Base-by-base conservation (phyloP, 2,329 filamentous ascomycete genomes). In the Graphilbum sp. region DNA sequence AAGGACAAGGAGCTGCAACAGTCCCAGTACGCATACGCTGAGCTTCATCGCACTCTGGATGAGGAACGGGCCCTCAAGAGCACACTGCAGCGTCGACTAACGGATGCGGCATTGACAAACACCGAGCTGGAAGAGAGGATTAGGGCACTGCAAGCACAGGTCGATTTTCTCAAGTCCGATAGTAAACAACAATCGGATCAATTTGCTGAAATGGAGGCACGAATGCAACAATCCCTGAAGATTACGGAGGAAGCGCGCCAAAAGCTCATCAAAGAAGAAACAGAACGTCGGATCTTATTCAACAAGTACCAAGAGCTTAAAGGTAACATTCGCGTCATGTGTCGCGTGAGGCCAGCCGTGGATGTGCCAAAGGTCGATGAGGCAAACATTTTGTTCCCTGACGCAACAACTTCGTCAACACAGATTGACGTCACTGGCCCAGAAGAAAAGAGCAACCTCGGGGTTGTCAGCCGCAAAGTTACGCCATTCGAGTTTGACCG, bases 251-350 rank as follows among this genome's bases (percentile, higher is more conserved):
- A 72, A 27, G 76, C 82, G 1, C 75, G 81, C 40, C 75, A 84
- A 46, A 94, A 90, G 52, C 66, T 98, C 21, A 79, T 90, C 45
- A 84, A 79, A 50, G 90, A 96, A 53, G 90, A 98, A 59, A 90
- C 83, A 1, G 66, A 94, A 36, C 75, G 90, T 13, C 74, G 90
- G 18, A 88, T 92, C 48, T 69, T 98, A 0, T 94, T 96, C 63
- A 96, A 96, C 58, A 90, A 93, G 55, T 88, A 98, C 34, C 86
- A 98, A 55, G 90, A 98, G 53, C 72, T 98, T 42, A 95, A 94
- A 57, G 90, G 90, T 50, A 98, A 98, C 53, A 98, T 98, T 51
- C 80, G 90, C 17, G 90, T 98, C 47, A 98, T 98, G 74, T 96
- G 88, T 53, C 77, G 90, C 54, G 88, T 96, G 21, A 79, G 92